A percentile compares a stretch with the other conserved stretches of the same genome.
Conservation (phyloP, 306 rosid species). For the Lathyrus oleraceus region DNA sequence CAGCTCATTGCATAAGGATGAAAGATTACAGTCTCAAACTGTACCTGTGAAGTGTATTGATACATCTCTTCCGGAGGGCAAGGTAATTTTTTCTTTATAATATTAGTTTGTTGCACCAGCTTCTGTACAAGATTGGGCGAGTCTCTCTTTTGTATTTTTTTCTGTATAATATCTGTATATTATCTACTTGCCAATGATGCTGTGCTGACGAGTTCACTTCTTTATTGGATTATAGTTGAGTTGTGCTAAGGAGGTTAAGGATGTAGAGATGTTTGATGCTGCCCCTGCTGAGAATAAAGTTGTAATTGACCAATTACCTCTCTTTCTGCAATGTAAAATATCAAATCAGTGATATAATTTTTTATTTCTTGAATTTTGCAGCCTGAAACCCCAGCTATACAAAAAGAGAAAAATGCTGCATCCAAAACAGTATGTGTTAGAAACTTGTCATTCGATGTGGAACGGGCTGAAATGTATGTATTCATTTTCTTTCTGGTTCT, state of each 20-base stretch:
- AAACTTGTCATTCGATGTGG: conserved; percentile 54
- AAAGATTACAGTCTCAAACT: conserved; percentile 46
- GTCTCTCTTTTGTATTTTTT: background rate
- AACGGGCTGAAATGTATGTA: conserved; percentile 62
- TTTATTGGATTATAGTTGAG: conserved; percentile 4
- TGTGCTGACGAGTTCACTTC: conserved; percentile 14
- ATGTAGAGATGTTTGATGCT: conserved; percentile 56
- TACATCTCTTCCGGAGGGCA: conserved; percentile 52
- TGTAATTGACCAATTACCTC: conserved; percentile 36
- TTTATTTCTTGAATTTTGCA: conserved; percentile 40
- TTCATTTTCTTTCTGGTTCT: conserved; percentile 2
- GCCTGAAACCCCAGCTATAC: conserved; percentile 53
- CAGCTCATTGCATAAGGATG: conserved; percentile 62
- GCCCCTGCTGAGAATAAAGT: conserved; percentile 41
- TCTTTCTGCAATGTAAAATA: background rate
- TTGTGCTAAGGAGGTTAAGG: conserved; percentile 40
- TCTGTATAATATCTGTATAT: background rate
- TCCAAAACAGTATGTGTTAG: conserved; percentile 62
- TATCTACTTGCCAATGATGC: conserved; percentile 4
- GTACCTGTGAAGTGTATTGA: conserved; percentile 61
- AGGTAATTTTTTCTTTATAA: conserved; percentile 45
- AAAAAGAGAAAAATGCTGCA: conserved; percentile 30
- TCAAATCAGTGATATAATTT: background rate
- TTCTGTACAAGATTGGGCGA: background rate
- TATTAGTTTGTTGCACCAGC: background rate